Evolutionary conservation across 2,329 filamentous ascomycete genomes (phyloP).

Genomic region (Fusarium vanettenii): DNA sequence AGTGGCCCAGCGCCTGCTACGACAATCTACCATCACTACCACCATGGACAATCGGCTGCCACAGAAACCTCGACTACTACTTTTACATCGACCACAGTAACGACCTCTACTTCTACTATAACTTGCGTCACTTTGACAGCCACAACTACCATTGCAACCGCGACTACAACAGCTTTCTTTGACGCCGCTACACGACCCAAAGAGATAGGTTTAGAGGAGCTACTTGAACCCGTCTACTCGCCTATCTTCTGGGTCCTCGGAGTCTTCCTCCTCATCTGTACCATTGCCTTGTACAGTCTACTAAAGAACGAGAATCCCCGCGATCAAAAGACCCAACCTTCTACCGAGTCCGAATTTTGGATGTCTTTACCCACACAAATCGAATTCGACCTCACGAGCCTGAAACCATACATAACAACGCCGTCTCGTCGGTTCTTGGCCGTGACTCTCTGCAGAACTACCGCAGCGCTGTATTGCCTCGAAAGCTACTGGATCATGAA

Average conservation of each 20-base stretch:
- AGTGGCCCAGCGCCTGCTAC: not conserved
- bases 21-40: not conserved
- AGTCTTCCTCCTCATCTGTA: not conserved
- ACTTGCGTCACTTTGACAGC: not conserved
- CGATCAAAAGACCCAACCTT: not conserved
- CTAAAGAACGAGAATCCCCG: not conserved
- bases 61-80: not conserved
- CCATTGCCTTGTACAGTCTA: not conserved
- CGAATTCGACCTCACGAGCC: not conserved
- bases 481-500: not conserved
- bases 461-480: not conserved
- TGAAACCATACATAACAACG: not conserved
- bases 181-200: not conserved
- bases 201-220: not conserved
- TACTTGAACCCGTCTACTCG: too few relatives aligned
- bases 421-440: not conserved
- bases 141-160: not conserved
- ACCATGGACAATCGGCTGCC: not conserved
- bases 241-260: not conserved
- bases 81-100: not conserved
- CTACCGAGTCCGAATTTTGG: not conserved
- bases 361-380: not conserved
- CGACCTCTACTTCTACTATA: not conserved
- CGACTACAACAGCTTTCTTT: not conserved
- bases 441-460: not conserved